phyloP scores from a whole-genome alignment of 441 rosid genomes.

The Brassica balearica region DNA sequence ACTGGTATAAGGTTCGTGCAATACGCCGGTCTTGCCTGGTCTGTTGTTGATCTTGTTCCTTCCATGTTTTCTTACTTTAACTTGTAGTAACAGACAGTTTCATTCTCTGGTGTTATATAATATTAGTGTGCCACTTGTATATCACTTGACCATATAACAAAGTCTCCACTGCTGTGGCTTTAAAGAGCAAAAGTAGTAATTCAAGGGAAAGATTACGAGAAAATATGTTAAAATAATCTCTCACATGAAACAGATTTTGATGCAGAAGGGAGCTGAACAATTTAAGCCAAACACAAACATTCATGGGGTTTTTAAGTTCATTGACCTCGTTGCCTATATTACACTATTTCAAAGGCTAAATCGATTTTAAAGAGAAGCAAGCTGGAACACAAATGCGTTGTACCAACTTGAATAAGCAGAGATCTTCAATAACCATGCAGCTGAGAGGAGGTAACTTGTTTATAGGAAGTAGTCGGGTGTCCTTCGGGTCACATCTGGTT shows the following conservation, averaged over 20 bases:
- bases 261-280: conserved; percentile 46
- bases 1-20: conserved; percentile 93
- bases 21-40: conserved; percentile 97
- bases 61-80: conserved; percentile 60
- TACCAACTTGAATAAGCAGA: conserved; percentile 44
- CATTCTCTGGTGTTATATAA: conserved; percentile 19
- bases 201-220: neutral
- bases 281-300: conserved; percentile 40
- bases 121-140: neutral
- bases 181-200: neutral
- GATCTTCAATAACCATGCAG: conserved; percentile 25
- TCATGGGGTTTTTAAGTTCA: conserved; percentile 25
- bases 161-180: neutral
- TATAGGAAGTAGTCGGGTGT: conserved; percentile 76
- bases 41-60: conserved; percentile 95
- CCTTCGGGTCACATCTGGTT: conserved; percentile 74
- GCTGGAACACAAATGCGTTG: conserved; percentile 36
- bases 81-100: conserved; percentile 48
- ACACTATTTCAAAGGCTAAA: conserved; percentile 49
- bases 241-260: conserved; percentile 45
- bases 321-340: conserved; percentile 51
- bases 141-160: neutral
- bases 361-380: conserved; percentile 32
- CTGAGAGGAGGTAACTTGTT: conserved; percentile 33
- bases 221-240: conserved; percentile 39